Evolutionary conservation across 495 filamentous ascomycete genomes (phyloP).

Genomic region (Apodospora peruviana): DNA sequence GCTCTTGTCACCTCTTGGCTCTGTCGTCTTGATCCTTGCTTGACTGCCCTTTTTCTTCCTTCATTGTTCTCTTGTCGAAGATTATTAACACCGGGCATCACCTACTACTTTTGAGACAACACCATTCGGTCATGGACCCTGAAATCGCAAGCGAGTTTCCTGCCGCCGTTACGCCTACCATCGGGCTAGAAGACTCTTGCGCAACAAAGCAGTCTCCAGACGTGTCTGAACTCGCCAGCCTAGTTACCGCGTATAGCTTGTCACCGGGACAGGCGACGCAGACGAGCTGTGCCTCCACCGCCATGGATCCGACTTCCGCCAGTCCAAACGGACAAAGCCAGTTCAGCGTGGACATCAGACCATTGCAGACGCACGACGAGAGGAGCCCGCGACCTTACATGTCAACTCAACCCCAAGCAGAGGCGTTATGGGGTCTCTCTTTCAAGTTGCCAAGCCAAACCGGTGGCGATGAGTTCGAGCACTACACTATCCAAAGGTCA

Average conservation of each 20-base stretch:
- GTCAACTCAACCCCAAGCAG: conserved; percentile 5
- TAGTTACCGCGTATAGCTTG: conserved; percentile 8
- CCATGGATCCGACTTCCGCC: conserved; percentile 1
- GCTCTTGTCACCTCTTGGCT: neutral
- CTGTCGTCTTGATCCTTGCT: neutral
- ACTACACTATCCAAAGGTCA: conserved; percentile 25
- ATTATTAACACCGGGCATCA: neutral
- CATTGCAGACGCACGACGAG: conserved; percentile 3
- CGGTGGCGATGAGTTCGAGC: conserved; percentile 15
- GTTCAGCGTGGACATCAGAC: conserved; percentile 2
- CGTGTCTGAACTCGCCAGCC: conserved; percentile 6
- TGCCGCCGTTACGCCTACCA: neutral
- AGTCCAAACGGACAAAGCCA: conserved; percentile 1
- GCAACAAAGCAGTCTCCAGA: conserved; percentile 1
- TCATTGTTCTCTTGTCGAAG: neutral
- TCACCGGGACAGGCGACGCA: conserved; percentile 8
- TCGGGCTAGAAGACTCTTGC: neutral
- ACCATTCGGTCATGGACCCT: conserved; percentile 1
- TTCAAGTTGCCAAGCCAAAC: conserved; percentile 9
- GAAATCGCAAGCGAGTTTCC: neutral
- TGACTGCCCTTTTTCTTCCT: neutral
- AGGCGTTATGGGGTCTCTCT: conserved; percentile 13
- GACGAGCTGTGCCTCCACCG: neutral
- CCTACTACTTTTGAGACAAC: neutral
- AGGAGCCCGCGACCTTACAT: conserved; percentile 8